Percentiles rank a stretch among this genome's conserved stretches.
These are phyloP conservation scores for Scorias spongiosa DNA, from an alignment of 2,329 filamentous ascomycete genomes.

Conservation along the genomic window DNA sequence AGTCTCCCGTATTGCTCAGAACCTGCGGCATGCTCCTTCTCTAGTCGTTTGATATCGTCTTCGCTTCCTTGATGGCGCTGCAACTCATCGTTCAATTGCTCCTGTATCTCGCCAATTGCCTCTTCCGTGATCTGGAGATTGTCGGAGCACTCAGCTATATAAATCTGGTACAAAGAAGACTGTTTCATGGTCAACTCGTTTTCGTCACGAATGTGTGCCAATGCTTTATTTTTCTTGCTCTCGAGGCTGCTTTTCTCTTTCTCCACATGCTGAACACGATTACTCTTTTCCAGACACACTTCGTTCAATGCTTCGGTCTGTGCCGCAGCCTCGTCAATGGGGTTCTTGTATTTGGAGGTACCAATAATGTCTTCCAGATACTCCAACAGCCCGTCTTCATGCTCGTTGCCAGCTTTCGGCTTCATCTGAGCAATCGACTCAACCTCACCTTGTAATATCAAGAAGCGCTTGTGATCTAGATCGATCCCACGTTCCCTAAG, in stretches of 20 bases:
- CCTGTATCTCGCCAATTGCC: slow-evolving; percentile 79
- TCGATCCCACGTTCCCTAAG: slow-evolving; percentile 82
- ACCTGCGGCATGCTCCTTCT: slow-evolving; percentile 71
- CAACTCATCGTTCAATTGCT: slow-evolving; percentile 69
- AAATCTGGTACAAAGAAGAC: slow-evolving; percentile 82
- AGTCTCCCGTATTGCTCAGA: slow-evolving; percentile 68
- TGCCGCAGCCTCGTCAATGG: slow-evolving; percentile 82
- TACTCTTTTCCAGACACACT: slow-evolving; percentile 86
- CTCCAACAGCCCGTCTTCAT: slow-evolving; percentile 89
- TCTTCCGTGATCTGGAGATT: slow-evolving; percentile 82
- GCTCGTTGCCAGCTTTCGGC: slow-evolving; percentile 82
- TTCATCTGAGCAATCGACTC: slow-evolving; percentile 99
- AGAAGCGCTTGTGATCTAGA: slow-evolving; percentile 92
- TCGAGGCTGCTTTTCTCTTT: slow-evolving; percentile 89
- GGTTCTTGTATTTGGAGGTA: slow-evolving; percentile 94
- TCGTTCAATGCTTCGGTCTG: slow-evolving; percentile 91
- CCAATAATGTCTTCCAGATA: slow-evolving; percentile 98
- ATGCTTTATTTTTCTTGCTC: slow-evolving; percentile 89
- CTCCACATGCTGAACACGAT: slow-evolving; percentile 90
- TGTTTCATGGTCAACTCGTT: slow-evolving; percentile 86
- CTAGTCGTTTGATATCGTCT: slow-evolving; percentile 75
- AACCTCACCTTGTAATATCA: slow-evolving; percentile 94
- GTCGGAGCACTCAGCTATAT: slow-evolving; percentile 73
- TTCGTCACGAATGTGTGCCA: slow-evolving; percentile 79
- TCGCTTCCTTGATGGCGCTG: slow-evolving; percentile 85